Conservation (phyloP, 129 eudicot species). For the Rutidosis leptorrhynchoides region DNA sequence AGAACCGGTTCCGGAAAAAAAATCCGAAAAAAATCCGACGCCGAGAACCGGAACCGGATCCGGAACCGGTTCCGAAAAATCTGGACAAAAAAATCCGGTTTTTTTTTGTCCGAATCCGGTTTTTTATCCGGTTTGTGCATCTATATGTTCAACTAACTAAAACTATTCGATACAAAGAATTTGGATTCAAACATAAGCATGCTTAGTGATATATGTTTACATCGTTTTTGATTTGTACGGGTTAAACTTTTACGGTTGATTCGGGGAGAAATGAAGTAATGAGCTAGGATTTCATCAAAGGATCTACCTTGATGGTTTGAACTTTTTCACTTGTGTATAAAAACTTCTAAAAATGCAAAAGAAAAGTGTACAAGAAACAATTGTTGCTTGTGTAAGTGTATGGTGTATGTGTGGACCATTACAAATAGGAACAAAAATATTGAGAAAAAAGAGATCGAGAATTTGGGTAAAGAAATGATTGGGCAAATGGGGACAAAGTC, state of each 20-base stretch:
- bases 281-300: not conserved
- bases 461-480: slow-evolving; percentile 37
- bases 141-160: too few species aligned
- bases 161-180: too few species aligned
- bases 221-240: not conserved
- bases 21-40: too few species aligned
- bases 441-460: slow-evolving; percentile 31
- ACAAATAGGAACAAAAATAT: slow-evolving; percentile 28
- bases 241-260: not conserved
- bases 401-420: slow-evolving; percentile 35
- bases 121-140: too few species aligned
- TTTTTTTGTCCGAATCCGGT: too few species aligned
- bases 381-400: slow-evolving; percentile 18
- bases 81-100: too few species aligned
- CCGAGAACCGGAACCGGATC: too few species aligned
- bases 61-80: too few species aligned
- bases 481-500: slow-evolving; percentile 48
- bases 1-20: too few species aligned
- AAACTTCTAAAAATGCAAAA: not conserved
- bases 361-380: slow-evolving; percentile 21
- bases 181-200: too few species aligned
- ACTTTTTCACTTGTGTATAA: not conserved
- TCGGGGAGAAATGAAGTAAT: not conserved
- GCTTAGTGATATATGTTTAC: too few species aligned
- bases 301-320: not conserved